These are phyloP conservation scores for Cydonia oblonga DNA, from an alignment of 331 rosid species.

Conservation along the genomic window DNA sequence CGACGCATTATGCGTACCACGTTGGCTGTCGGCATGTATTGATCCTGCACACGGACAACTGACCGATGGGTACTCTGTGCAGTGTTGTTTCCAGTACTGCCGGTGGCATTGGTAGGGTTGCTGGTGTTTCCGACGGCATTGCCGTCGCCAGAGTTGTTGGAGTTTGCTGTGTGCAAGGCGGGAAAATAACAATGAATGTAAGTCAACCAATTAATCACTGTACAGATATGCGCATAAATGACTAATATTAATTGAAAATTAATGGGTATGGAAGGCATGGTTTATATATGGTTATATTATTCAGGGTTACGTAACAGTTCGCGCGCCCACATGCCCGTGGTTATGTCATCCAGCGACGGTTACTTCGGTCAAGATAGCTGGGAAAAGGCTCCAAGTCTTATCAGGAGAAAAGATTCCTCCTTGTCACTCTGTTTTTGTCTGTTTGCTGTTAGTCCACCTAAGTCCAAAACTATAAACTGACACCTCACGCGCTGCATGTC, in stretches of 20 bases:
- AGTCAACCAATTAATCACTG: not conserved
- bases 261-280: not conserved
- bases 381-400: no score
- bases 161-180: not conserved
- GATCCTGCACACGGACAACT: conserved; percentile 31
- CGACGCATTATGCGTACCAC: conserved; percentile 38
- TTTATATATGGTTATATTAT: not conserved
- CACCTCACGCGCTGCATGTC: not conserved
- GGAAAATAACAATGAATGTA: not conserved
- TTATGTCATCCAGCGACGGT: no score
- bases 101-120: not conserved
- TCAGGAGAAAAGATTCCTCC: not conserved
- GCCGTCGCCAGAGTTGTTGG: not conserved
- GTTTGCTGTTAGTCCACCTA: not conserved
- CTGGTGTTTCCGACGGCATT: not conserved
- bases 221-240: not conserved
- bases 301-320: not conserved
- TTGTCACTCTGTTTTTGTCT: not conserved
- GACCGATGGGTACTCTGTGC: not conserved
- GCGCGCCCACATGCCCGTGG: no score
- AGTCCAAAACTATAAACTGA: not conserved
- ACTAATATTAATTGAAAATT: not conserved
- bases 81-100: not conserved
- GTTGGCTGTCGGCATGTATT: conserved; percentile 34
- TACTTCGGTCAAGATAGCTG: no score